Percentiles rank a stretch among this genome's conserved stretches.
Conservation (phyloP, 1,139 yeast species). For the Yueomyces sp. region DNA sequence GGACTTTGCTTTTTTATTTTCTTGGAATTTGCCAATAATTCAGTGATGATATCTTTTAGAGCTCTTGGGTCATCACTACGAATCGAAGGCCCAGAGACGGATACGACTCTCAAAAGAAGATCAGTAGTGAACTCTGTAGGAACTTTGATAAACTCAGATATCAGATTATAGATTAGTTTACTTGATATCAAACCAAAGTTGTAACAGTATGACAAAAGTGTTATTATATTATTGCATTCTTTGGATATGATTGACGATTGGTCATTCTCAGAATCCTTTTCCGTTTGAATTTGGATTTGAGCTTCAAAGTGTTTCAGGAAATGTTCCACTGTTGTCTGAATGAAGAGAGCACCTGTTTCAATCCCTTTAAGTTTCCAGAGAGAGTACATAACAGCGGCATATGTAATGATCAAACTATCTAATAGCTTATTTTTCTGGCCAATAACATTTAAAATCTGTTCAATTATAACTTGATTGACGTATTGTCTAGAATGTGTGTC, state of each 20-base stretch:
- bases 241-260: slow-evolving; percentile 24
- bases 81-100: slow-evolving; percentile 72
- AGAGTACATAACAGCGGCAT: slow-evolving; percentile 68
- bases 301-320: slow-evolving; percentile 31
- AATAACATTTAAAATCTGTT: slow-evolving; percentile 54
- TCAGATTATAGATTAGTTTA: slow-evolving; percentile 62
- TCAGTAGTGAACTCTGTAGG: slow-evolving; percentile 70
- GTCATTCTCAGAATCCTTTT: slow-evolving; percentile 17
- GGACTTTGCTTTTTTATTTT: slow-evolving; percentile 33
- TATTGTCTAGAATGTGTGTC: slow-evolving; percentile 59
- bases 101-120: slow-evolving; percentile 54
- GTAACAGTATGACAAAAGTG: slow-evolving; percentile 66
- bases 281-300: slow-evolving; percentile 7
- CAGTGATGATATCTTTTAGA: slow-evolving; percentile 61
- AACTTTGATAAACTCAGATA: slow-evolving; percentile 41
- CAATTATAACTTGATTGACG: slow-evolving; percentile 58
- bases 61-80: slow-evolving; percentile 85
- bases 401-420: slow-evolving; percentile 69
- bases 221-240: slow-evolving; percentile 57
- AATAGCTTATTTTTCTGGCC: slow-evolving; percentile 51
- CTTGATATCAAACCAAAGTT: slow-evolving; percentile 67
- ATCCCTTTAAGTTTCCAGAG: slow-evolving; percentile 70
- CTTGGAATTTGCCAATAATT: slow-evolving; percentile 38
- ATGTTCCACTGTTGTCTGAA: slow-evolving; percentile 66
- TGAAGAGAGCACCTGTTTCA: slow-evolving; percentile 80